Base-by-base conservation (phyloP, 176 grass and related monocot species). In the Phyllostachys edulis region DNA sequence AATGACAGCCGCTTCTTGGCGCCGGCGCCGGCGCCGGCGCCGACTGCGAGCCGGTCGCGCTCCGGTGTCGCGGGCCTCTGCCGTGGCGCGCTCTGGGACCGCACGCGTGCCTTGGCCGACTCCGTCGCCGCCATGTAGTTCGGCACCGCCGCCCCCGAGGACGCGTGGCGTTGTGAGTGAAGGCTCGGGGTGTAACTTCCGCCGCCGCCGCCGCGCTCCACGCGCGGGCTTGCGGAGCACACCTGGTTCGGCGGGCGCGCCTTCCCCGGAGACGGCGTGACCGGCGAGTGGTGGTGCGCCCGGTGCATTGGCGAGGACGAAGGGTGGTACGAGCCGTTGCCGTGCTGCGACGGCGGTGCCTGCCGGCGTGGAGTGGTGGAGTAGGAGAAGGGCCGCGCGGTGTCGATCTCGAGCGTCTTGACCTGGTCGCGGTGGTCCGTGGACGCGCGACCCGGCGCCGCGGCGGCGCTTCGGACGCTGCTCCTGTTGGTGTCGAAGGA, bases 81-180 rank as follows among this genome's bases (percentile, higher is more conserved):
- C 18, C 96, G 65, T 0, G 96, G 93, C 67, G 96, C 96, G 74
- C 96, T 98, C 69, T 94, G 93, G 4, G 93, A 94, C 55, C 96
- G 88, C 9, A 85, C 71, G 0, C 96, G 85, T 29, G 96, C 96
- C 87, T 92, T 98, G 1, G 96, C 93, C 20, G 96, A 98, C 89
- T 95, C 96, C 55, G 96, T 98, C 54, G 96, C 93, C 13, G 89
- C 87, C 96, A 98, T 98, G 91, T 98, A 98, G 79, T 91, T 98
- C 1, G 96, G 96, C 80, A 98, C 70, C 24, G 69, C 79, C 12
- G 83, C 54, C 10, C 68, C 71, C 17, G 49, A 54, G 2, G 75
- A 34, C 27, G 37, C 5, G 52, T 84, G 71, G 10, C 85, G 72
- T 13, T 92, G 90, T 34, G 90, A 77, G 76, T 90, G 82, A 15